Evolutionary conservation across 768 basidiomycete species (phyloP).

Genomic region (Macrocybe gigantea): DNA sequence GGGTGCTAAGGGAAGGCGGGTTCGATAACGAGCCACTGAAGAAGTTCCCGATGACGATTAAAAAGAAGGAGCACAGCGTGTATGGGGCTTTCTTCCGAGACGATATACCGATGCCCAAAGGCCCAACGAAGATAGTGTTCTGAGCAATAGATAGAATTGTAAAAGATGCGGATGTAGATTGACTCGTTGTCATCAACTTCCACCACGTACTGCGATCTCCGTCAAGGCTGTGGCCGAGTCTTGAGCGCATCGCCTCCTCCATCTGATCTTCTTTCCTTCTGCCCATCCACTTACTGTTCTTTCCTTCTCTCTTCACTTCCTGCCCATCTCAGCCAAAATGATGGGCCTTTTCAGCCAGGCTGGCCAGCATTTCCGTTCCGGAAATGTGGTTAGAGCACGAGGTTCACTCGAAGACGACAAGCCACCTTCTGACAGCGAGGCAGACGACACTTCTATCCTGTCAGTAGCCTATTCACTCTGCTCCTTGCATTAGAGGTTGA

Average conservation of each 20-base stretch:
- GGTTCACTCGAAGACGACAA: constrained; percentile 59
- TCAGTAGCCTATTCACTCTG: constrained; percentile 37
- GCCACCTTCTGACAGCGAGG: constrained; percentile 75
- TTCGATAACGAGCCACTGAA: constrained; percentile 73
- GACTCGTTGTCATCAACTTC: constrained; percentile 1
- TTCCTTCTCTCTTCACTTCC: too few species aligned
- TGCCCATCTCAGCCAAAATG: constrained; percentile 35
- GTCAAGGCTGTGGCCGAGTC: too few species aligned
- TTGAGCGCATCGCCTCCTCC: too few species aligned
- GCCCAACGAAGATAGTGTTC: constrained; percentile 78
- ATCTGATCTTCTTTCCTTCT: too few species aligned
- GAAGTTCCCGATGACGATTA: constrained; percentile 94
- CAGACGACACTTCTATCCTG: constrained; percentile 88
- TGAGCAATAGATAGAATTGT: constrained; percentile 16
- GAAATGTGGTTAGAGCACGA: constrained; percentile 57
- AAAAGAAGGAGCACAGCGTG: constrained; percentile 88
- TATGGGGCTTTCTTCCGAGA: constrained; percentile 86
- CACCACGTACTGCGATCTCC: background rate
- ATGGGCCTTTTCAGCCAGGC: constrained; percentile 77
- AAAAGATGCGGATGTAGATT: constrained; percentile 4
- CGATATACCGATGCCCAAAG: constrained; percentile 52
- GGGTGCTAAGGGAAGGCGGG: constrained; percentile 84
- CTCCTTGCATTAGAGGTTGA: constrained; percentile 28
- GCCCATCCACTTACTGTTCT: too few species aligned
- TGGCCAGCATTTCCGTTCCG: constrained; percentile 49